Evolutionary conservation across 441 rosid genomes (phyloP).

Genomic region (Pelargonium fulgidum): DNA sequence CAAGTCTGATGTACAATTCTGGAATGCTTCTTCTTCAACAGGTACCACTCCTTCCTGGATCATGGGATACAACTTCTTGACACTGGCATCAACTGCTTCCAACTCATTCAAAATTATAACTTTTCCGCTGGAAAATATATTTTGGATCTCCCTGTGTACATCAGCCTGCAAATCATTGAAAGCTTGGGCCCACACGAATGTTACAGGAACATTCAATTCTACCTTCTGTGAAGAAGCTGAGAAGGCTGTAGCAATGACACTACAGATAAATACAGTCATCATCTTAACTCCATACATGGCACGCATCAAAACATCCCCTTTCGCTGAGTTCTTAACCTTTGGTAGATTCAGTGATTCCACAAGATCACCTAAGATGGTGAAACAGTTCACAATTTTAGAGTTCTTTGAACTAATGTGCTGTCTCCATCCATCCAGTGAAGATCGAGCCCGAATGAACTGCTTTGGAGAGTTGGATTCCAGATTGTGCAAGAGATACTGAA

Average conservation of each 20-base stretch:
- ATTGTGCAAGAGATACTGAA: slow-evolving; percentile 62
- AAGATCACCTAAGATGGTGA: slow-evolving; percentile 43
- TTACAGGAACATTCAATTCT: slow-evolving; percentile 38
- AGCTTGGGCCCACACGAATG: slow-evolving; percentile 52
- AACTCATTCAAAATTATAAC: slow-evolving; percentile 53
- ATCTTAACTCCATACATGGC: slow-evolving; percentile 86
- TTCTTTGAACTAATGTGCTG: slow-evolving; percentile 52
- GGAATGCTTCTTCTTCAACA: slow-evolving; percentile 31
- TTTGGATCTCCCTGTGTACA: slow-evolving; percentile 45
- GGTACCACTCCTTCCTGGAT: slow-evolving; percentile 38
- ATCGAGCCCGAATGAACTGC: slow-evolving; percentile 40
- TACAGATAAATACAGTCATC: slow-evolving; percentile 55
- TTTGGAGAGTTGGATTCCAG: slow-evolving; percentile 46
- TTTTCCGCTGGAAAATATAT: slow-evolving; percentile 29
- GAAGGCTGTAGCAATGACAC: slow-evolving; percentile 65
- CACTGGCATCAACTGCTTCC: slow-evolving; percentile 45
- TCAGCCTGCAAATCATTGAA: slow-evolving; percentile 48
- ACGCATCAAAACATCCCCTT: slow-evolving; percentile 80
- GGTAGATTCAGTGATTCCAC: slow-evolving; percentile 53
- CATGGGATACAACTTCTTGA: slow-evolving; percentile 44
- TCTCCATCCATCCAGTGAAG: slow-evolving; percentile 67
- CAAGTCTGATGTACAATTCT: slow-evolving; percentile 36
- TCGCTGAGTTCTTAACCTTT: slow-evolving; percentile 84
- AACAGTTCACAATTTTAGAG: slow-evolving; percentile 52
- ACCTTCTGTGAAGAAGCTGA: slow-evolving; percentile 52